Evolutionary conservation across 2,329 filamentous ascomycete genomes (phyloP).

Genomic region (Colletotrichum agaves): DNA sequence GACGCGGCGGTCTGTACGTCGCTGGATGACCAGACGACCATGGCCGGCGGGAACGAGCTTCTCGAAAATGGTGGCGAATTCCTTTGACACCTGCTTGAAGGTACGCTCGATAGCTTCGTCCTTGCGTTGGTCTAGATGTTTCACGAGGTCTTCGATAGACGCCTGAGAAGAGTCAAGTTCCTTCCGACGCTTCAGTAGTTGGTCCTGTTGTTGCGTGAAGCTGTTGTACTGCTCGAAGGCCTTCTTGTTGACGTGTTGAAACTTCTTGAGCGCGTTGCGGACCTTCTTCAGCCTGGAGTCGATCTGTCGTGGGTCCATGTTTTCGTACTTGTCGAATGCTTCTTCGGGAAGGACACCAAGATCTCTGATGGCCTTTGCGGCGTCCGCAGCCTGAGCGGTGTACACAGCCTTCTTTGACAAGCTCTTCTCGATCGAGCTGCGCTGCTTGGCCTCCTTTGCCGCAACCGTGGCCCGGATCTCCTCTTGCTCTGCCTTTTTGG

Average conservation of each 20-base stretch:
- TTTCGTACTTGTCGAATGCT: slow-evolving; percentile 90
- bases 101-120: slow-evolving; percentile 98
- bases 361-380: slow-evolving; percentile 89
- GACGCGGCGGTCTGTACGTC: slow-evolving; percentile 78
- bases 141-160: slow-evolving; percentile 92
- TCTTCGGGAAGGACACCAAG: slow-evolving; percentile 94
- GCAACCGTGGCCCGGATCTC: slow-evolving; percentile 80
- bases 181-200: slow-evolving; percentile 82
- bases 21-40: slow-evolving; percentile 91
- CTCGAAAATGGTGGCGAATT: slow-evolving; percentile 93
- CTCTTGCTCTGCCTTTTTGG: slow-evolving; percentile 70
- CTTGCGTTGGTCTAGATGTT: slow-evolving; percentile 92
- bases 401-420: slow-evolving; percentile 88
- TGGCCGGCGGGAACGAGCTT: slow-evolving; percentile 94
- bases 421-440: slow-evolving; percentile 91
- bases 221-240: slow-evolving; percentile 99
- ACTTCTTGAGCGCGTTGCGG: slow-evolving; percentile 94
- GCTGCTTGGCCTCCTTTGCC: slow-evolving; percentile 81
- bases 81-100: slow-evolving; percentile 95
- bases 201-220: slow-evolving; percentile 92
- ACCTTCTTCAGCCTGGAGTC: slow-evolving; percentile 84
- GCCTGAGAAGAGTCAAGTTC: slow-evolving; percentile 88
- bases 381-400: slow-evolving; percentile 80
- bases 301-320: slow-evolving; percentile 79
- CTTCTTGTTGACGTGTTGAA: slow-evolving; percentile 99